Evolutionary conservation across 176 grass and related monocot genomes (phyloP).

Genomic region (Cocos nucifera): DNA sequence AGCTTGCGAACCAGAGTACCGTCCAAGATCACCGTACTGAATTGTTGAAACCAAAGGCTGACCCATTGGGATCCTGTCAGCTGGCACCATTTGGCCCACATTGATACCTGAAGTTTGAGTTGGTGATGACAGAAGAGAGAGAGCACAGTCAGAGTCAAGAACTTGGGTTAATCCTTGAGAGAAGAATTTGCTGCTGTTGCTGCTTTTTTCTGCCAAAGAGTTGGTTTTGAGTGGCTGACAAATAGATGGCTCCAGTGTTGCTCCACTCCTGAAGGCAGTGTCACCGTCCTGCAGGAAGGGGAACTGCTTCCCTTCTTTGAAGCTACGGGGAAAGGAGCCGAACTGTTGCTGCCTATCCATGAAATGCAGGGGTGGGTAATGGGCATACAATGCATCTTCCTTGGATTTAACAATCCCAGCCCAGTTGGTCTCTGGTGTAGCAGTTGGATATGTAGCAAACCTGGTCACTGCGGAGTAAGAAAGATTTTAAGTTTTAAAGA

Average conservation of each 20-base stretch:
- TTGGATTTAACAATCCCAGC: constrained; percentile 4
- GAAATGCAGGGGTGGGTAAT: not conserved
- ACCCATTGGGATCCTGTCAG: constrained; percentile 26
- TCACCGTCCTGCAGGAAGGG: constrained; percentile 26
- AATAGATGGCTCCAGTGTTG: not conserved
- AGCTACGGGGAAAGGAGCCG: constrained; percentile 32
- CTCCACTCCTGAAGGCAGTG: not conserved
- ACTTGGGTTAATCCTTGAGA: constrained; percentile 27
- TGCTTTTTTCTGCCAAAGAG: constrained; percentile 17
- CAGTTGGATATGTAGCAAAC: not conserved
- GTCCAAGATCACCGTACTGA: constrained; percentile 19
- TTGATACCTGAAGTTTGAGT: constrained; percentile 15
- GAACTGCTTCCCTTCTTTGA: constrained; percentile 28
- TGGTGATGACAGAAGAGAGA: constrained; percentile 89
- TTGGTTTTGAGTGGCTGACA: constrained; percentile 7
- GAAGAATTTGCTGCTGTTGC: constrained; percentile 29
- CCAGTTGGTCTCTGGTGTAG: constrained; percentile 1
- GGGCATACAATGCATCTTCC: not conserved
- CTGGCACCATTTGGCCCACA: constrained; percentile 2
- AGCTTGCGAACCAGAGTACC: constrained; percentile 4
- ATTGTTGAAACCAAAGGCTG: constrained; percentile 29
- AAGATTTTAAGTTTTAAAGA: not conserved
- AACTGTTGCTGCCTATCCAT: constrained; percentile 23
- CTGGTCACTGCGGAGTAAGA: not conserved
- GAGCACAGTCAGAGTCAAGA: constrained; percentile 53